Evolutionary conservation across 805 yeast genomes (phyloP), one percentile per base, ranked within the genome.

Genomic region (Sugiyamaella lignohabitans): DNA sequence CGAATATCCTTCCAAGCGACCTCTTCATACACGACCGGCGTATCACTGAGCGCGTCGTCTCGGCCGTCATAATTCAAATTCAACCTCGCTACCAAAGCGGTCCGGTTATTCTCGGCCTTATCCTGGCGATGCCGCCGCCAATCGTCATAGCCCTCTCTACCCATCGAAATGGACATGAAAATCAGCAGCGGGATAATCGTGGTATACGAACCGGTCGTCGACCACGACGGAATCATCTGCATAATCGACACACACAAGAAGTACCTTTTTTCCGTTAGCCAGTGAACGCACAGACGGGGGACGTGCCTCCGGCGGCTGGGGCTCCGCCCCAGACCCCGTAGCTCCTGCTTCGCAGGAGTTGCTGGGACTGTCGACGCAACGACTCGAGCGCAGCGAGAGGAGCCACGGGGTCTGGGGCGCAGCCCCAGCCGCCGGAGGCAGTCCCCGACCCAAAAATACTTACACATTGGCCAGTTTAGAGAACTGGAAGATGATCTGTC

Each of bases 221-320:
- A 87, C 97, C 96, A 93, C 2, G 88, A 79, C 0, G 98, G 98
- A 41, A 93, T 82, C 89, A 91, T 82, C 62, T 93, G 98, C 71
- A 93, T 70, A 51, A 93, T 84, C 2, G 98, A 89, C 16, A 93
- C 93, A 2, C 80, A 72, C 75, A 93, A 68, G 66, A 93, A 93
- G 64, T 93, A 91, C 8, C 60, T 55, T 40, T 5, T 23, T 21
- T 42, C 14, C 11, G 35, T n/a, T 23, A 17, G 42, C 20, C 21
- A n/a, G n/a, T n/a, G n/a, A n/a, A n/a, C n/a, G n/a, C n/a, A n/a
- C n/a, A n/a, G n/a, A 32, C 22, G 45, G 18, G 36, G 36, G 37
- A n/a, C 20, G 24, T 6, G 32, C 32, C 32, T 27, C 32, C 32
- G 32, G 32, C 32, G 32, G 32, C 14, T 14, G 32, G 32, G 32